phyloP scores from a whole-genome alignment of 352 stramenopile genomes.

The Phytopythium chamaehyphon region DNA sequence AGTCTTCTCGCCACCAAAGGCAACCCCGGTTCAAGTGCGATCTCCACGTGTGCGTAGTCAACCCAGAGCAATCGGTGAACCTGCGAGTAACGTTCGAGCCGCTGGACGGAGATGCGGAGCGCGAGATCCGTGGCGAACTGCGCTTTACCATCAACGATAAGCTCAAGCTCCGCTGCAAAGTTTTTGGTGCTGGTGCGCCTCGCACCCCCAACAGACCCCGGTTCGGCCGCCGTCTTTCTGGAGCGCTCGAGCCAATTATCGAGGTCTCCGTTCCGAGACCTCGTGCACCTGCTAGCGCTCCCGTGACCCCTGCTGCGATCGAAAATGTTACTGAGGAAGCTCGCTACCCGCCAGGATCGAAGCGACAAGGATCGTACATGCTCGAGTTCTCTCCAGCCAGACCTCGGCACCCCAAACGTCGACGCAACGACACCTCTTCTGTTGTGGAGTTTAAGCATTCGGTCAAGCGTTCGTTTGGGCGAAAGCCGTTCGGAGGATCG shows the following conservation, averaged over 20 bases:
- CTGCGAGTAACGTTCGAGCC: conserved; percentile 69
- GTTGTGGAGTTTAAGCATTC: background rate
- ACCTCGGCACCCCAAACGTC: conserved; percentile 5
- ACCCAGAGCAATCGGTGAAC: conserved; percentile 41
- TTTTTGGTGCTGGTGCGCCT: conserved; percentile 20
- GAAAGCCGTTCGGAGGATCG: conserved; percentile 32
- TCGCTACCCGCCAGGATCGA: conserved; percentile 7
- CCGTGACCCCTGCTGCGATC: background rate
- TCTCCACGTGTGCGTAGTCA: conserved; percentile 65
- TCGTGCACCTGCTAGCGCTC: background rate
- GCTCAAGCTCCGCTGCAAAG: conserved; percentile 48
- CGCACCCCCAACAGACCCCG: conserved; percentile 18
- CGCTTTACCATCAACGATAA: conserved; percentile 65
- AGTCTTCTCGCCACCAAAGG: conserved; percentile 14
- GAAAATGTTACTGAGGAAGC: background rate
- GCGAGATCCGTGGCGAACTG: conserved; percentile 36
- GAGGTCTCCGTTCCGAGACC: conserved; percentile 2
- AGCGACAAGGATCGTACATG: conserved; percentile 27
- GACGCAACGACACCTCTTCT: background rate
- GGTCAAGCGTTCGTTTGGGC: conserved; percentile 2
- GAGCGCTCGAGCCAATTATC: background rate
- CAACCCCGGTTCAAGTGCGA: conserved; percentile 60
- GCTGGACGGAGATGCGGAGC: conserved; percentile 27
- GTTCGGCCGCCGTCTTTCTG: conserved; percentile 11
- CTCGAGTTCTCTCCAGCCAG: conserved; percentile 42